A percentile compares a stretch with the other conserved stretches of the same genome.
Evolutionary conservation across 2,329 filamentous ascomycete genomes (phyloP).

Genomic region (Cladosporium colombiae): DNA sequence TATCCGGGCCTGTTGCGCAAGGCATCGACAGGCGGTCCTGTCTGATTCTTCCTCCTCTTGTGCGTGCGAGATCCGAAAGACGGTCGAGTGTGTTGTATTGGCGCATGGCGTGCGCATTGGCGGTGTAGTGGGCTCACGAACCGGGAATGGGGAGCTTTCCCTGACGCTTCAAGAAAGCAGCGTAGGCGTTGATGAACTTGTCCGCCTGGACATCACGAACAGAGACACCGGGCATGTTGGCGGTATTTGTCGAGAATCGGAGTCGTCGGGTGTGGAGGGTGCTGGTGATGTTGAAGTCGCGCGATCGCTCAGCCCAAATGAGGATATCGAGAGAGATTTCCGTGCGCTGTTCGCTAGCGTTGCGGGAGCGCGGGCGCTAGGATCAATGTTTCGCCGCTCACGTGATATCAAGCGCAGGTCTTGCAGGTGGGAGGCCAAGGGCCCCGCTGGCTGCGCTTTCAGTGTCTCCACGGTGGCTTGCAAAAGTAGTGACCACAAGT

Average conservation of each 20-base stretch:
- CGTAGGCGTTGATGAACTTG: slow-evolving; percentile 85
- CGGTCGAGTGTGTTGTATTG: slow-evolving; percentile 26
- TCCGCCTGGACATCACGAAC: slow-evolving; percentile 88
- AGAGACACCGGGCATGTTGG: slow-evolving; percentile 77
- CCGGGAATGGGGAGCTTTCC: slow-evolving; percentile 89
- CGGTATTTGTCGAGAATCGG: slow-evolving; percentile 45
- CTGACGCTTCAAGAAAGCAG: slow-evolving; percentile 90
- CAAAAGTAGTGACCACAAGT: not conserved
- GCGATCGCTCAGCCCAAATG: not conserved
- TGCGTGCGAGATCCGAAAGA: slow-evolving; percentile 18
- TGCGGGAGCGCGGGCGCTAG: slow-evolving; percentile 17
- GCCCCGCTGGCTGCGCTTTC: not conserved
- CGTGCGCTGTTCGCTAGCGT: slow-evolving; percentile 4
- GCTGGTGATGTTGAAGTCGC: slow-evolving; percentile 20
- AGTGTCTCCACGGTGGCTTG: not conserved
- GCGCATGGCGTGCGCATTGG: slow-evolving; percentile 2
- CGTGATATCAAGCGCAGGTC: not conserved
- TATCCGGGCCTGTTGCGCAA: slow-evolving; percentile 30
- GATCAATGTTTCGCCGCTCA: slow-evolving; percentile 19
- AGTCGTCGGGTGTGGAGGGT: slow-evolving; percentile 20
- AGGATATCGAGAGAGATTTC: slow-evolving; percentile 19
- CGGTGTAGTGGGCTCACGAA: slow-evolving; percentile 51
- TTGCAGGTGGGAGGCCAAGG: not conserved
- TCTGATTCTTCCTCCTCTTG: slow-evolving; percentile 28
- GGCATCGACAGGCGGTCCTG: slow-evolving; percentile 22